phyloP scores from a whole-genome alignment of 129 eudicot genomes.

The Saussurea involucrata region DNA sequence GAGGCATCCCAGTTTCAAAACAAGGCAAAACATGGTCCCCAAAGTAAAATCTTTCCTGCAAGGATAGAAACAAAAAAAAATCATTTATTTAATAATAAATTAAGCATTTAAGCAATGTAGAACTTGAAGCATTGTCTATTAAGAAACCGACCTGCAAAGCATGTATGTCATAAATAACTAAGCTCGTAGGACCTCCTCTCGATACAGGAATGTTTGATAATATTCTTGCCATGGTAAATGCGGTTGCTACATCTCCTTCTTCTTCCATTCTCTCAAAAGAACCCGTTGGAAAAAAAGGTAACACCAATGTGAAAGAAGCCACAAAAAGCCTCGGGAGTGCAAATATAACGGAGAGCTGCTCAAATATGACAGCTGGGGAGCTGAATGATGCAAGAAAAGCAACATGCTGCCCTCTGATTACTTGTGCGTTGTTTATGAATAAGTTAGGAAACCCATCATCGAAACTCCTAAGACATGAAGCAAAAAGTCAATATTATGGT shows the following conservation, averaged over 20 bases:
- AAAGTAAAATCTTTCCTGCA: slow-evolving; percentile 89
- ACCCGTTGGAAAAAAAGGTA: slow-evolving; percentile 93
- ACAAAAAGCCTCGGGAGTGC: slow-evolving; percentile 84
- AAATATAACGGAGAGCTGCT: slow-evolving; percentile 85
- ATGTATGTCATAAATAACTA: slow-evolving; percentile 88
- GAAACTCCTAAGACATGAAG: slow-evolving; percentile 60
- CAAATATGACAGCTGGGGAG: slow-evolving; percentile 81
- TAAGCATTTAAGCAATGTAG: background rate
- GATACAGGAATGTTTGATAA: slow-evolving; percentile 82
- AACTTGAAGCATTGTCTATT: background rate
- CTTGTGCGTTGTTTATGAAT: slow-evolving; percentile 86
- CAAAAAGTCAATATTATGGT: background rate
- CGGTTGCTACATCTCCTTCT: slow-evolving; percentile 97
- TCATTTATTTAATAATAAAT: background rate
- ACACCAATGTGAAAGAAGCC: slow-evolving; percentile 88
- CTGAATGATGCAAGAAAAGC: slow-evolving; percentile 91
- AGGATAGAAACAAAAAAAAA: background rate
- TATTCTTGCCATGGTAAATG: slow-evolving; percentile 90
- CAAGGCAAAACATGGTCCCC: slow-evolving; percentile 79
- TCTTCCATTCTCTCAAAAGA: slow-evolving; percentile 92
- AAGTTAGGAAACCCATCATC: slow-evolving; percentile 97
- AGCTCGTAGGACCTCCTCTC: slow-evolving; percentile 96
- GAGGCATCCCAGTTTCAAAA: slow-evolving; percentile 92
- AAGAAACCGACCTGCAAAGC: slow-evolving; percentile 76
- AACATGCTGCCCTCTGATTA: slow-evolving; percentile 85